A percentile compares a stretch with the other conserved stretches of the same genome.
Conservation (phyloP, 2,329 filamentous ascomycete species). For the Arachnomyces sp. region DNA sequence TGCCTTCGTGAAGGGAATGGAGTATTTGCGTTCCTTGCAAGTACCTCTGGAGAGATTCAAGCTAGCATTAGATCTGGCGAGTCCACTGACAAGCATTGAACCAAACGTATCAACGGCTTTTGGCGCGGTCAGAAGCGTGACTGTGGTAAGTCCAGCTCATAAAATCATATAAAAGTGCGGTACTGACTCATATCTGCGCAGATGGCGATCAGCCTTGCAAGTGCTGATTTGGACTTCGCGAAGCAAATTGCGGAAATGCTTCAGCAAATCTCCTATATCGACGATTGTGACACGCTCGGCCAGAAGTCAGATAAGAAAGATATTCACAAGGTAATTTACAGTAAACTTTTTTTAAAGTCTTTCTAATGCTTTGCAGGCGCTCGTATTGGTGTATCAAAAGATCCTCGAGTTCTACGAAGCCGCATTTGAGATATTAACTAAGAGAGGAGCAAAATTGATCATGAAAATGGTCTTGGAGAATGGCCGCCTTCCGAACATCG, state of each 20-base stretch:
- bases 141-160: constrained; percentile 15
- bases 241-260: constrained; percentile 22
- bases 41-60: constrained; percentile 14
- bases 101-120: constrained; percentile 17
- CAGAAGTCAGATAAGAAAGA: constrained; percentile 17
- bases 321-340: constrained; percentile 12
- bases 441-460: constrained; percentile 16
- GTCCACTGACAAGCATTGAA: constrained; percentile 24
- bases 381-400: constrained; percentile 21
- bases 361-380: constrained; percentile 11
- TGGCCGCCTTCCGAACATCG: constrained; percentile 16
- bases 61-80: constrained; percentile 15
- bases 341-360: constrained; percentile 1
- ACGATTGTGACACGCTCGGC: constrained; percentile 23
- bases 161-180: not conserved
- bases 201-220: constrained; percentile 21
- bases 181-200: constrained; percentile 7
- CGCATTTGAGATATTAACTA: constrained; percentile 18
- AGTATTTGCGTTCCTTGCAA: constrained; percentile 11
- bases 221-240: constrained; percentile 7
- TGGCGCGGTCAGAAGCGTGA: constrained; percentile 20
- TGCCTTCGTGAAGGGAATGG: constrained; percentile 13
- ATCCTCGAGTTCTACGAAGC: constrained; percentile 21
- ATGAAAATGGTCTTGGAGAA: constrained; percentile 17
- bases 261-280: constrained; percentile 23